Percentiles rank a stretch among this genome's conserved stretches.
Conservation (phyloP, 2,329 filamentous ascomycete species). For the Fusarium sambucinum region DNA sequence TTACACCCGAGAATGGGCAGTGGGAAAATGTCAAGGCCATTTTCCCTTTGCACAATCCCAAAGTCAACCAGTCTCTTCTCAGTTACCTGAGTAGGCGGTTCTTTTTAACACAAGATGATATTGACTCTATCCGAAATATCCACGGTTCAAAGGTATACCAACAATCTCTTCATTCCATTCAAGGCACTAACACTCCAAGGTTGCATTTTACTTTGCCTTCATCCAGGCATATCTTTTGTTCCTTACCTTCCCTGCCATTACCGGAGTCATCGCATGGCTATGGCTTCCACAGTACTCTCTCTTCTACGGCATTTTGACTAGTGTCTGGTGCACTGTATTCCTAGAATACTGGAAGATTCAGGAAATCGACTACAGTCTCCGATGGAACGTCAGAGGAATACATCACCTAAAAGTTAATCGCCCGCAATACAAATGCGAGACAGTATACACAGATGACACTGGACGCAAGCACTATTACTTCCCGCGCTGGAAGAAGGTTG, state of each 20-base stretch:
- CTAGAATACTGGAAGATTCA: constrained; percentile 85
- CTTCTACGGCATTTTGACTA: constrained; percentile 74
- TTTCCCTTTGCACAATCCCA: constrained; percentile 72
- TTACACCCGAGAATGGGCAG: constrained; percentile 67
- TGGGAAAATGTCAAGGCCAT: constrained; percentile 72
- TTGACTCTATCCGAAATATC: constrained; percentile 71
- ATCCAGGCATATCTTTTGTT: constrained; percentile 81
- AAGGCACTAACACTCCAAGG: constrained; percentile 51
- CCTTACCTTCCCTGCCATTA: constrained; percentile 74
- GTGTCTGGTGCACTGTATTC: constrained; percentile 78
- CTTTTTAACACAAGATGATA: constrained; percentile 62
- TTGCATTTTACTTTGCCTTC: constrained; percentile 87
- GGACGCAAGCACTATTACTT: constrained; percentile 73
- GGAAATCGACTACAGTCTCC: constrained; percentile 76
- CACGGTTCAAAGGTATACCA: constrained; percentile 67
- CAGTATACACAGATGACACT: constrained; percentile 70
- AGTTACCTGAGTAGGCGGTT: constrained; percentile 67
- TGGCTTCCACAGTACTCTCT: constrained; percentile 78
- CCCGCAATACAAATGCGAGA: constrained; percentile 73
- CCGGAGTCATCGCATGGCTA: constrained; percentile 76
- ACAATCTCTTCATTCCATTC: accelerated
- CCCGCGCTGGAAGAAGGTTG: constrained; percentile 72
- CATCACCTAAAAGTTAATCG: constrained; percentile 74
- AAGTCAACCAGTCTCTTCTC: constrained; percentile 67
- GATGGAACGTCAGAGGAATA: constrained; percentile 79